Conservation (phyloP, 495 filamentous ascomycete genomes). For the Umbilicaria muhlenbergii region DNA sequence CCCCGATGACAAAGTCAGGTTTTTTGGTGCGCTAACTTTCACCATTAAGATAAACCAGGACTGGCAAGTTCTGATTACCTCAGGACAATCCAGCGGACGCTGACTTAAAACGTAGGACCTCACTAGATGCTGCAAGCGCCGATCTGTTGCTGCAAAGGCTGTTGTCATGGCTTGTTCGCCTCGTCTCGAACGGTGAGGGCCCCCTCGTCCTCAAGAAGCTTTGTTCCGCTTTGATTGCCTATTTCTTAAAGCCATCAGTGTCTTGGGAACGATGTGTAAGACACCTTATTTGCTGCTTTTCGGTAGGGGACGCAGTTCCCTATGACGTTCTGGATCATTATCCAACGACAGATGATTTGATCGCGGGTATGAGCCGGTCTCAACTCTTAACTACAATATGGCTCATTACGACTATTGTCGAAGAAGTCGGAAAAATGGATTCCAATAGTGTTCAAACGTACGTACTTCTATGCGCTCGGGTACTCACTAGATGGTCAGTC, state of each 20-base stretch:
- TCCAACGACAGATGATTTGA: constrained; percentile 32
- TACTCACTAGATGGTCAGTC: background rate
- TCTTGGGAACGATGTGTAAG: constrained; percentile 54
- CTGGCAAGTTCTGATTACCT: constrained; percentile 32
- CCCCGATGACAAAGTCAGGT: constrained; percentile 56
- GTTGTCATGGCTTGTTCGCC: constrained; percentile 47
- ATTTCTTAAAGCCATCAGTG: constrained; percentile 55
- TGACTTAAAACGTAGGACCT: constrained; percentile 28
- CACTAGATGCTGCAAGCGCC: constrained; percentile 44
- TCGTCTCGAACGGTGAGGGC: constrained; percentile 40
- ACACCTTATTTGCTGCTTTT: constrained; percentile 50
- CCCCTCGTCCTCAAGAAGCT: constrained; percentile 66
- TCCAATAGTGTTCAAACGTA: constrained; percentile 39
- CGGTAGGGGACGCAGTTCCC: constrained; percentile 30
- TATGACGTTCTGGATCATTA: constrained; percentile 33
- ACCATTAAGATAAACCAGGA: constrained; percentile 83
- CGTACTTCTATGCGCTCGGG: constrained; percentile 5
- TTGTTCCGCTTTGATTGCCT: constrained; percentile 64
- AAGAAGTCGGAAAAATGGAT: constrained; percentile 58
- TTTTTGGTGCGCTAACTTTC: constrained; percentile 89
- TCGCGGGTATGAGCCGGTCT: constrained; percentile 33
- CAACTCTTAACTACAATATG: constrained; percentile 49
- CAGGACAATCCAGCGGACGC: background rate
- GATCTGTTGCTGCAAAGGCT: constrained; percentile 51
- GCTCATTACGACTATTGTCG: constrained; percentile 57